phyloP scores from a whole-genome alignment of 2,329 filamentous ascomycete genomes.

The Stachybotrys elegans region DNA sequence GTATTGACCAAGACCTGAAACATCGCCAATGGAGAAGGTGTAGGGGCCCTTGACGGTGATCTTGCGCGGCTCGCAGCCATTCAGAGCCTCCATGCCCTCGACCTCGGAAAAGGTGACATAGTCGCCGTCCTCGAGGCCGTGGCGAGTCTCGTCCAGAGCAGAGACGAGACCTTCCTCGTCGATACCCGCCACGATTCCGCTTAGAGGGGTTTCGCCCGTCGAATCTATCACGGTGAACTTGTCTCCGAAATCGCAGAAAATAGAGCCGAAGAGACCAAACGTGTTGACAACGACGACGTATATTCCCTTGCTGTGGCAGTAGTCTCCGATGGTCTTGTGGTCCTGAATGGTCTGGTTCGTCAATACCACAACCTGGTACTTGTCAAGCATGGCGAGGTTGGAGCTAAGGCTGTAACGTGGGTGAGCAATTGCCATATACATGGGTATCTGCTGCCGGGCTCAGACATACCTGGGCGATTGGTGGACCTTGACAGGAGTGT shows the following conservation, averaged over 20 bases:
- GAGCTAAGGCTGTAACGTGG: slow-evolving; percentile 72
- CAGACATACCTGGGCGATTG: slow-evolving; percentile 47
- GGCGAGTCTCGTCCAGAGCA: slow-evolving; percentile 87
- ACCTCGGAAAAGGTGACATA: slow-evolving; percentile 93
- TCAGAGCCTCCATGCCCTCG: slow-evolving; percentile 85
- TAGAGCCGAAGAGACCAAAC: slow-evolving; percentile 87
- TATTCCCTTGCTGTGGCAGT: slow-evolving; percentile 90
- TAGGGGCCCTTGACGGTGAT: slow-evolving; percentile 93
- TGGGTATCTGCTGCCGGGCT: too few species aligned
- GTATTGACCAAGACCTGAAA: slow-evolving; percentile 82
- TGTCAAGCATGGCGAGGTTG: slow-evolving; percentile 76
- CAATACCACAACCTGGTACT: slow-evolving; percentile 88
- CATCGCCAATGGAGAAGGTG: slow-evolving; percentile 94
- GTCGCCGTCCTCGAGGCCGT: slow-evolving; percentile 94
- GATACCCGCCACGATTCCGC: slow-evolving; percentile 85
- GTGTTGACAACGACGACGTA: slow-evolving; percentile 85
- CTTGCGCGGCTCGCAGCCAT: slow-evolving; percentile 79
- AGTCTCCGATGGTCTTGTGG: slow-evolving; percentile 82
- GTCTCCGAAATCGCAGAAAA: slow-evolving; percentile 96
- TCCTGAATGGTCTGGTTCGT: slow-evolving; percentile 77
- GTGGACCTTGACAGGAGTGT: slow-evolving; percentile 84
- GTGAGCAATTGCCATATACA: too few species aligned
- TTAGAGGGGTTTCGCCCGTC: slow-evolving; percentile 82
- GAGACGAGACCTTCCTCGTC: slow-evolving; percentile 88
- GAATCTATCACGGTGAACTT: slow-evolving; percentile 88